phyloP scores from a whole-genome alignment of 805 yeast genomes.

The Torulaspora maleeae region DNA sequence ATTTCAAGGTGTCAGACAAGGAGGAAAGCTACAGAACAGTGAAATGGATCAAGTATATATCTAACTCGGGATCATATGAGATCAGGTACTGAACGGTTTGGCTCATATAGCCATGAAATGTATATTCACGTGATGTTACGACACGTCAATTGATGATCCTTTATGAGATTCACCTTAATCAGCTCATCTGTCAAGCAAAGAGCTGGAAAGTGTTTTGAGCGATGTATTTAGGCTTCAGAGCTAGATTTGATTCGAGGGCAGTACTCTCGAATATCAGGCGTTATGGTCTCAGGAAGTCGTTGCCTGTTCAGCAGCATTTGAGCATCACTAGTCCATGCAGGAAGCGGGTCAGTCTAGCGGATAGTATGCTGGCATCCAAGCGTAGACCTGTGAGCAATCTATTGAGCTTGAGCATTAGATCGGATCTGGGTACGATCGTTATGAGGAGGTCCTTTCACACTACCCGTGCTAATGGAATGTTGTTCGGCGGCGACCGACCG shows the following conservation, averaged over 20 bases:
- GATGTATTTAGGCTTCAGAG: neutral
- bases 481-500: constrained; percentile 4
- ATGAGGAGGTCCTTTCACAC: constrained; percentile 2
- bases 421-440: neutral
- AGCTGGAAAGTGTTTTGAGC: neutral
- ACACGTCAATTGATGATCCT: neutral
- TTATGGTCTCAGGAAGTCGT: neutral
- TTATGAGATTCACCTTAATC: neutral
- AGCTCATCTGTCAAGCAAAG: neutral
- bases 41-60: constrained; percentile 81
- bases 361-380: neutral
- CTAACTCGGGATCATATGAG: constrained; percentile 78
- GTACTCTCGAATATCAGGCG: neutral
- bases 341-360: neutral
- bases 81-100: constrained; percentile 47
- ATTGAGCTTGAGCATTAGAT: neutral
- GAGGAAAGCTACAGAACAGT: constrained; percentile 57
- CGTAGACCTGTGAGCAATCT: neutral
- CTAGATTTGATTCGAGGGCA: neutral
- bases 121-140: constrained; percentile 2
- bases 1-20: constrained; percentile 59
- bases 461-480: neutral
- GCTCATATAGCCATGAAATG: neutral
- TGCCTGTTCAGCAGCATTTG: neutral
- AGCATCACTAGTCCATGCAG: neutral